phyloP scores from a whole-genome alignment of 345 rosid species.

The Citrus inodora region DNA sequence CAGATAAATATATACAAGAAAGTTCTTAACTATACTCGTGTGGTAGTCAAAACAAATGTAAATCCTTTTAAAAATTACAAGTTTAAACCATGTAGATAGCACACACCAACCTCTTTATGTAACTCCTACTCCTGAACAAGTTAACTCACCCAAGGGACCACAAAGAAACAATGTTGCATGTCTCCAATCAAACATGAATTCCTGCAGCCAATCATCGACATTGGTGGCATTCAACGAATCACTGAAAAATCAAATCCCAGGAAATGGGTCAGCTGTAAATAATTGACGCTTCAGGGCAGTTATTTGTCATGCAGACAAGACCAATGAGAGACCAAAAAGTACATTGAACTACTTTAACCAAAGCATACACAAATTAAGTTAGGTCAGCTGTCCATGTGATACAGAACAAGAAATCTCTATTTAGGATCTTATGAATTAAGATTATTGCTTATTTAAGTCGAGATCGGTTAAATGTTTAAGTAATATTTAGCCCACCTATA shows the following conservation, averaged over 20 bases:
- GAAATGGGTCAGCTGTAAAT: not conserved
- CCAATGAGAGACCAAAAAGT: not conserved
- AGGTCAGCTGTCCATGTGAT: not conserved
- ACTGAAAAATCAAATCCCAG: slow-evolving; percentile 12
- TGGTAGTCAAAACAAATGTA: not conserved
- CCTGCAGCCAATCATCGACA: not conserved
- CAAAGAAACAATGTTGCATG: not conserved
- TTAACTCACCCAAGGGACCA: not conserved
- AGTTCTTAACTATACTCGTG: not conserved
- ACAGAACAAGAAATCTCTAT: not conserved
- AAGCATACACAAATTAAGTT: not conserved
- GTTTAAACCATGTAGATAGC: not conserved
- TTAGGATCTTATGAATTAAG: not conserved
- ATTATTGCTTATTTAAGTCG: not conserved
- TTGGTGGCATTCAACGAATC: not conserved
- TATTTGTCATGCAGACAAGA: not conserved
- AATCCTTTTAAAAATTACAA: not conserved
- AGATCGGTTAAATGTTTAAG: too few species aligned
- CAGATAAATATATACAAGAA: not conserved
- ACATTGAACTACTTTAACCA: not conserved
- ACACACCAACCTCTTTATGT: not conserved
- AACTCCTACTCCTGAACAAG: not conserved
- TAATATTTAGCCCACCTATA: not conserved
- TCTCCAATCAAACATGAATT: not conserved
- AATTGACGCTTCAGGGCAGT: not conserved